A percentile compares a stretch with the other conserved stretches of the same genome.
These are phyloP conservation scores for Amaranthus tricolor DNA, from an alignment of 179 eudicot species.

Conservation along the genomic window DNA sequence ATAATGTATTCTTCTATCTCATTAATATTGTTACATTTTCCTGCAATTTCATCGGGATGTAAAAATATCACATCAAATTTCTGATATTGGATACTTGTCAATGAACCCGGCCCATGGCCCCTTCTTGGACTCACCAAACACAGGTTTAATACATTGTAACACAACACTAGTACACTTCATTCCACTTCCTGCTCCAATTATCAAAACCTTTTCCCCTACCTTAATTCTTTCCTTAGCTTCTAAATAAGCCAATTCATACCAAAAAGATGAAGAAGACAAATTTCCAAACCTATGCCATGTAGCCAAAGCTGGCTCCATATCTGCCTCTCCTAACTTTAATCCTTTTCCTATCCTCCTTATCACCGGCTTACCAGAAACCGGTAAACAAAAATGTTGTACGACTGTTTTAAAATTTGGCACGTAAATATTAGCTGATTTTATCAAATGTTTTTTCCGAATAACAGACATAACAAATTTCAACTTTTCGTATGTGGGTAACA, in stretches of 20 bases:
- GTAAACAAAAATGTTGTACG: constrained; percentile 68
- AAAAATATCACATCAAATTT: too few species aligned
- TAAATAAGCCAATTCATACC: constrained; percentile 79
- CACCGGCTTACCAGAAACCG: constrained; percentile 53
- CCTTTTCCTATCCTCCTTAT: constrained; percentile 62
- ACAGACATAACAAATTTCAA: constrained; percentile 36
- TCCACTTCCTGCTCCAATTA: constrained; percentile 80
- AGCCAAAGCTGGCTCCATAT: constrained; percentile 66
- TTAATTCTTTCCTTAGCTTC: constrained; percentile 69
- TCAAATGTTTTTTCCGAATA: constrained; percentile 33
- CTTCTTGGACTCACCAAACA: constrained; percentile 50
- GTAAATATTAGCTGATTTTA: constrained; percentile 46
- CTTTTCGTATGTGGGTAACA: constrained; percentile 53
- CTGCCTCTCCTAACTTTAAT: constrained; percentile 58
- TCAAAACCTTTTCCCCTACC: constrained; percentile 69
- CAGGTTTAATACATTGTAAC: constrained; percentile 62
- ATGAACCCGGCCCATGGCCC: constrained; percentile 74
- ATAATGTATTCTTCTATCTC: too few species aligned
- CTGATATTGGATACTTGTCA: constrained; percentile 40
- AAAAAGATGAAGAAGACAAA: constrained; percentile 76
- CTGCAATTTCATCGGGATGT: too few species aligned
- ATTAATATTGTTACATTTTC: too few species aligned
- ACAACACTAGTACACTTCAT: constrained; percentile 60
- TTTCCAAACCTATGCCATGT: constrained; percentile 88
- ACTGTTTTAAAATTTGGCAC: constrained; percentile 53